These are phyloP conservation scores for Raphanus raphanistrum DNA, from an alignment of 345 rosid genomes.

Conservation along the genomic window DNA sequence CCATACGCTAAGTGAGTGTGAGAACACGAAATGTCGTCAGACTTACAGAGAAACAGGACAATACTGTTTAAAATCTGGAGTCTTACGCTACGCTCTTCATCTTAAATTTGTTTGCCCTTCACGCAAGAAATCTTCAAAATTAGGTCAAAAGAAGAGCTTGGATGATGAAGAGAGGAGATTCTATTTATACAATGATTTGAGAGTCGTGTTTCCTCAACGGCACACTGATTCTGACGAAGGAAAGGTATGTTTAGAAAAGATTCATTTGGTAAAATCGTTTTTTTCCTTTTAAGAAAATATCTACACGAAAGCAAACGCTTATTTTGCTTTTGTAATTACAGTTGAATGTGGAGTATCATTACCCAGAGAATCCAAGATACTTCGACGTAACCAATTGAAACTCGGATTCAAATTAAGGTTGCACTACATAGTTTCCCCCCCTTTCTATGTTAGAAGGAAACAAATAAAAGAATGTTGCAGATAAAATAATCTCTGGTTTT, in stretches of 20 bases:
- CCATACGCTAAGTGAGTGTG: conserved; percentile 7
- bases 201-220: conserved; percentile 85
- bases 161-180: conserved; percentile 60
- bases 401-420: not conserved
- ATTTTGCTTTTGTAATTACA: conserved; percentile 38
- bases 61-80: conserved; percentile 59
- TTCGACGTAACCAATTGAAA: conserved; percentile 47
- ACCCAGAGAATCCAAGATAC: conserved; percentile 80
- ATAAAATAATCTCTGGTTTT: too few relatives aligned
- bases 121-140: conserved; percentile 52
- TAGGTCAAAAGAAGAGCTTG: conserved; percentile 36
- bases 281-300: not conserved
- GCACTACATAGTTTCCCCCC: too few relatives aligned
- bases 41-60: conserved; percentile 33
- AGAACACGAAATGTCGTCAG: conserved; percentile 32
- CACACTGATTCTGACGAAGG: conserved; percentile 94
- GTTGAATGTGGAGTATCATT: conserved; percentile 81
- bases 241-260: conserved; percentile 53
- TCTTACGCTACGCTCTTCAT: conserved; percentile 83
- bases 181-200: conserved; percentile 73
- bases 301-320: conserved; percentile 12
- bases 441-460: too few relatives aligned
- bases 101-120: conserved; percentile 78
- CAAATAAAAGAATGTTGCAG: too few relatives aligned
- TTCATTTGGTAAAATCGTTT: not conserved